These are phyloP conservation scores for Aspergillus versicolor DNA, from an alignment of 2,329 filamentous ascomycete genomes.

Conservation along the genomic window DNA sequence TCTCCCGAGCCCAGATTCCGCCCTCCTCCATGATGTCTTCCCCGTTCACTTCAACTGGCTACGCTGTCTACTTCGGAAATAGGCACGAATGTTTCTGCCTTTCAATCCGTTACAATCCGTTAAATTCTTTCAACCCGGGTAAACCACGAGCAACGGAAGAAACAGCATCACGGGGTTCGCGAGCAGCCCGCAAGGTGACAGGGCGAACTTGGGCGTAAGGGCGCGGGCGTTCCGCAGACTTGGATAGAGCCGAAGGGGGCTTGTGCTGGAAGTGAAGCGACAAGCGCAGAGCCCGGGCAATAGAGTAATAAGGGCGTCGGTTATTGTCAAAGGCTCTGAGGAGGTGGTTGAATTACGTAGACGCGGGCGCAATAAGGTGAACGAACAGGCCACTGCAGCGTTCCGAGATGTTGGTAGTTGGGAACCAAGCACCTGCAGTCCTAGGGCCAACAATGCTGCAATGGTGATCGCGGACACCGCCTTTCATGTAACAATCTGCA, in stretches of 20 bases:
- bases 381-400: background rate
- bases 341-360: background rate
- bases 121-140: background rate
- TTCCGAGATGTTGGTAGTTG: background rate
- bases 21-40: background rate
- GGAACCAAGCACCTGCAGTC: background rate
- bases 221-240: background rate
- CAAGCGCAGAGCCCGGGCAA: background rate
- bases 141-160: background rate
- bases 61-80: background rate
- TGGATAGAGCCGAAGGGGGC: background rate
- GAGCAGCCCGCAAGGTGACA: background rate
- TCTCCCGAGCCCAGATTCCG: background rate
- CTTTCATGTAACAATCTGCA: background rate
- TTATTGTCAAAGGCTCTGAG: background rate
- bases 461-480: background rate
- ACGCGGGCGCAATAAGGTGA: background rate
- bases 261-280: background rate
- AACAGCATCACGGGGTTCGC: background rate
- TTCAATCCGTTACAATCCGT: background rate
- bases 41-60: background rate
- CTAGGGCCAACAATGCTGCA: background rate
- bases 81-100: constrained; percentile 17
- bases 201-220: constrained; percentile 1
- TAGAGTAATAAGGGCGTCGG: background rate